Evolutionary conservation across 495 filamentous ascomycete genomes (phyloP), one percentile per base, ranked within the genome.

Genomic region (Hypoxylon fuscum): DNA sequence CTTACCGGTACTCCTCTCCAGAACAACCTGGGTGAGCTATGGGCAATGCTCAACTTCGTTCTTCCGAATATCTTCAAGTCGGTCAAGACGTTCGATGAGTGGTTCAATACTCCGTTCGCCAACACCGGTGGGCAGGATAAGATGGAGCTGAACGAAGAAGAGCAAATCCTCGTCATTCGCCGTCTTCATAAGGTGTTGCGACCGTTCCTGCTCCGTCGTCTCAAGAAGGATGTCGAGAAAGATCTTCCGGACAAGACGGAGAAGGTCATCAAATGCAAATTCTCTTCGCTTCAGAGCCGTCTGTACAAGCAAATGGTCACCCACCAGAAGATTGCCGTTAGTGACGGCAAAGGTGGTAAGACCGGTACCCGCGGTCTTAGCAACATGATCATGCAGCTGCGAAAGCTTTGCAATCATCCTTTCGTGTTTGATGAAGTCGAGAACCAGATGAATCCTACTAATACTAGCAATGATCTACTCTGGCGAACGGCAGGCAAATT

Each of bases 361-460:
- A 92, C 92, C 38, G 91, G 92, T 55, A 90, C 96, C 81, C 91
- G 92, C 68, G 96, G 95, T 72, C 79, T 98, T 22, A 97, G 94
- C 79, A 98, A 98, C 77, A 98, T 98, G 95, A 89, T 98, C 57
- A 98, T 98, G 95, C 95, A 98, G 78, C 75, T 98, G 72, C 90
- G 95, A 59, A 98, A 98, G 77, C 89, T 98, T 41, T 98, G 95
- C 82, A 98, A 98, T 74, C 95, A 98, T 79, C 95, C 95, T 1
- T 98, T 98, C 67, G 96, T 98, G 32, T 98, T 98, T 64, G 93
- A 96, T 63, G 91, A 96, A 62, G 93, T 98, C 42, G 95, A 98
- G 66, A 94, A 96, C 61, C 93, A 97, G 71, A 96, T 98, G 88
- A 98, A 98, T 68, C 95, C 95, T 7, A 79, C 78, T 35, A 91